Evolutionary conservation across 1,139 yeast genomes (phyloP), one percentile per base, ranked within the genome.

Genomic region (Pichia sp.): DNA sequence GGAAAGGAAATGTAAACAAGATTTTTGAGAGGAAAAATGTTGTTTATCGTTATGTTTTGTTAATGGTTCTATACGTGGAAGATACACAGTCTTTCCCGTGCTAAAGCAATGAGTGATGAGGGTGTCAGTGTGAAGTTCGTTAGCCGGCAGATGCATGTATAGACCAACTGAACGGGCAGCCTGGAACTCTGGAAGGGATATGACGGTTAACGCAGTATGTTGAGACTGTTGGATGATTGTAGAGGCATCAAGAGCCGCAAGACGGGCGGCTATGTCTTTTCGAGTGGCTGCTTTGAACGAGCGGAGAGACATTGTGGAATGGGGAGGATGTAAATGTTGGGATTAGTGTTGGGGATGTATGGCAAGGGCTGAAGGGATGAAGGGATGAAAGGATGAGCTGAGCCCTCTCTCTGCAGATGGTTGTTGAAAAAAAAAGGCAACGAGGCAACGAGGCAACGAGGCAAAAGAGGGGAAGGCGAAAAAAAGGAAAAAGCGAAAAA

Each of bases 1-100:
- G 38, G 66, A 62, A 25, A 82, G 63, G 74, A 88, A 82, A 16
- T 71, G 66, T 47, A 88, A 57, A 52, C 78, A 78, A 15, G 76
- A 68, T 30, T 59, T 60, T 52, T 78, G 77, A 1, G 50, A 40
- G 3, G 48, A 52, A 43, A 52, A 63, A 37, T 64, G 48, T 30
- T 46, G 40, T 3, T 33, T 22, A 7, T 52, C 56, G 51, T 37
- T 20, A 24, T 19, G 22, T 14, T 21, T 31, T 67, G 43, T 33
- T 57, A 52, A 37, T 50, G 34, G 23, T 5, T 66, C 61, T 37
- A 81, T 76, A 37, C 64, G 62, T 0, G 86, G 85, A 7, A 79
- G 57, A 49, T 66, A 79, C 0, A 79, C 76, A 33, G 43, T 40
- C 45, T 49, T 52, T 14, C 43, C 42, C 46, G 63, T 57, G 1